A percentile compares a stretch with the other conserved stretches of the same genome.
These are phyloP conservation scores for Boechera retrofracta DNA, from an alignment of 345 rosid genomes.

Conservation along the genomic window DNA sequence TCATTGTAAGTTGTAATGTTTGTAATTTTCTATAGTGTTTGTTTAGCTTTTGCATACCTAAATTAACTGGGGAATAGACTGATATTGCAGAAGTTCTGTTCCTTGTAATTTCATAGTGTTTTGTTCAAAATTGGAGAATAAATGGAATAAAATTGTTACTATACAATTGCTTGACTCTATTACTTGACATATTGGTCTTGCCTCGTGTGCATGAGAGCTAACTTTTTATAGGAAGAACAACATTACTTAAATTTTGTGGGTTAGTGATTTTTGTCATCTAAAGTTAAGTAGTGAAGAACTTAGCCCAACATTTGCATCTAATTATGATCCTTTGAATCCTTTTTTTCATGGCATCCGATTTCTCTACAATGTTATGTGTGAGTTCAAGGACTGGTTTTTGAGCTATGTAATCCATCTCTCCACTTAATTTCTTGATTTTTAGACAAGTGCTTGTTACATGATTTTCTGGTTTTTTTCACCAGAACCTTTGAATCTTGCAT, in stretches of 20 bases:
- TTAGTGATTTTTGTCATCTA: not conserved
- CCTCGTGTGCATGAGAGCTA: not conserved
- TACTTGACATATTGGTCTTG: not conserved
- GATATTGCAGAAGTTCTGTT: conserved; percentile 33
- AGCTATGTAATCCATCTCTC: not conserved
- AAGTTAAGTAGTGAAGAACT: not conserved
- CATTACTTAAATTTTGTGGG: not conserved
- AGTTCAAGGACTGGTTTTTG: not conserved
- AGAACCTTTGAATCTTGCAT: not conserved
- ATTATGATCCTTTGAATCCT: no score
- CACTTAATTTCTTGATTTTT: not conserved
- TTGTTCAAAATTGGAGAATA: conserved; percentile 30
- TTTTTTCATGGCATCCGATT: no score
- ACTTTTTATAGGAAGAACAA: not conserved
- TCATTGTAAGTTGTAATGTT: conserved; percentile 37
- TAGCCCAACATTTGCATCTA: no score
- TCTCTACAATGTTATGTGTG: no score
- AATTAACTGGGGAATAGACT: conserved; percentile 24
- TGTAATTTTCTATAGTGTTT: conserved; percentile 36
- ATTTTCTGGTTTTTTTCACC: not conserved
- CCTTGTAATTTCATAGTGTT: conserved; percentile 31
- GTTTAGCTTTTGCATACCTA: conserved; percentile 36
- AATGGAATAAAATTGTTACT: conserved; percentile 34
- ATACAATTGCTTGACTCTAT: conserved; percentile 16
- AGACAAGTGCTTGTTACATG: not conserved